Percentiles rank a stretch among this genome's conserved stretches.
phyloP scores from a whole-genome alignment of 768 basidiomycete species.

The Suillus hirtellus region DNA sequence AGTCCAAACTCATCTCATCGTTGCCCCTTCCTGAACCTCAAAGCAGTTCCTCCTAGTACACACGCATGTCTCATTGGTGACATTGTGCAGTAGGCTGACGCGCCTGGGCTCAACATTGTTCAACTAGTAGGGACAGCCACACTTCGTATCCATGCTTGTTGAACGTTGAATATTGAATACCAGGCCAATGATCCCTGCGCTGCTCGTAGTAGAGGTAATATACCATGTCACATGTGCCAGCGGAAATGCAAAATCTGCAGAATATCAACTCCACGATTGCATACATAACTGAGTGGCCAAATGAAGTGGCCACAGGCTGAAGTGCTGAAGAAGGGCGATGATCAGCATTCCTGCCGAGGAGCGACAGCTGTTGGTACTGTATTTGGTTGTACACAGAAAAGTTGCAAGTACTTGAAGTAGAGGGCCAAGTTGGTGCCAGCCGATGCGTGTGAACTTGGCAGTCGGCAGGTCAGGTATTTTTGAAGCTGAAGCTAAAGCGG shows the following conservation, averaged over 20 bases:
- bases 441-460: not conserved
- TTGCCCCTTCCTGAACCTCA: conserved; percentile 78
- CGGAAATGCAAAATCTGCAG: conserved; percentile 37
- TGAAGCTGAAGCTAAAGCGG: not conserved
- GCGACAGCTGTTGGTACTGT: not conserved
- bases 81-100: conserved; percentile 66
- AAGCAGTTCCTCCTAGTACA: conserved; percentile 52
- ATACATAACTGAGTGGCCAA: not conserved
- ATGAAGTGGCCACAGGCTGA: not conserved
- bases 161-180: conserved; percentile 73
- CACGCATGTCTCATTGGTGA: conserved; percentile 68
- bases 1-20: conserved; percentile 80
- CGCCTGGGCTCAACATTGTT: conserved; percentile 63
- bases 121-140: conserved; percentile 51
- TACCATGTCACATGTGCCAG: conserved; percentile 31
- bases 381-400: not conserved
- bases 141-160: conserved; percentile 68
- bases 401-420: not conserved
- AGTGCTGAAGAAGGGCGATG: not conserved
- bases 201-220: conserved; percentile 64
- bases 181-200: conserved; percentile 68
- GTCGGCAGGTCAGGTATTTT: not conserved
- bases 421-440: not conserved
- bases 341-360: not conserved
- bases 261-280: conserved; percentile 36